phyloP scores from a whole-genome alignment of 23 red algal species.

The Chondrus crispus region DNA sequence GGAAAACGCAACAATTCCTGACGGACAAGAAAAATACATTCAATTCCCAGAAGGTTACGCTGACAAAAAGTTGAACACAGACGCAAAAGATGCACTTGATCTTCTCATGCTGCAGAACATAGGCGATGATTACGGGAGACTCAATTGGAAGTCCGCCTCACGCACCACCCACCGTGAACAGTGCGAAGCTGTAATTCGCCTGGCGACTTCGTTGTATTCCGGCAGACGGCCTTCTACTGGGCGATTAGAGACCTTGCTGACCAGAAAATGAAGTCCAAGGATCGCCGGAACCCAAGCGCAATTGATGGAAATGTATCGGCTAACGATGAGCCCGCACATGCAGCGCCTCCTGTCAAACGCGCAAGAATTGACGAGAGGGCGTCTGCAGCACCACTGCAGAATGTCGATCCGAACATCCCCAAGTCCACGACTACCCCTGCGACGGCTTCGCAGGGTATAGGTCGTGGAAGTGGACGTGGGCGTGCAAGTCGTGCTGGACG shows the following conservation, averaged over 20 bases:
- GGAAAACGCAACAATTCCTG: neutral
- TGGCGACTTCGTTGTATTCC: neutral
- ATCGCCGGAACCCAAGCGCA: too few species aligned
- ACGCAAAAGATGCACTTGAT: neutral
- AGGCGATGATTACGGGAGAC: neutral
- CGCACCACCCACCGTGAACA: neutral
- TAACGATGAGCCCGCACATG: too few species aligned
- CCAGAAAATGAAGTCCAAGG: constrained; percentile 17
- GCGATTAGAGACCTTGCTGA: neutral
- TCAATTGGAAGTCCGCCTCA: neutral
- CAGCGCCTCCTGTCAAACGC: too few species aligned
- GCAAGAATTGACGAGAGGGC: too few species aligned
- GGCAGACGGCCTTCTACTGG: neutral
- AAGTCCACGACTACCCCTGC: too few species aligned
- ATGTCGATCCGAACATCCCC: too few species aligned
- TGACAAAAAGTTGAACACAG: neutral
- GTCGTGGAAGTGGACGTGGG: too few species aligned
- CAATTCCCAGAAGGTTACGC: neutral
- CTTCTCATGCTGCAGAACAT: neutral
- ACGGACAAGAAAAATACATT: neutral
- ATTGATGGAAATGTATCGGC: too few species aligned
- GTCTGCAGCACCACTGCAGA: too few species aligned
- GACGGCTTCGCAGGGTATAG: too few species aligned
- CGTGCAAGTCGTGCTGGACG: too few species aligned
- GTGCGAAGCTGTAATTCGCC: neutral